Base-by-base conservation (phyloP, 192 early-diverging fungal genomes). In the Rhizoclosmatium sp. region DNA sequence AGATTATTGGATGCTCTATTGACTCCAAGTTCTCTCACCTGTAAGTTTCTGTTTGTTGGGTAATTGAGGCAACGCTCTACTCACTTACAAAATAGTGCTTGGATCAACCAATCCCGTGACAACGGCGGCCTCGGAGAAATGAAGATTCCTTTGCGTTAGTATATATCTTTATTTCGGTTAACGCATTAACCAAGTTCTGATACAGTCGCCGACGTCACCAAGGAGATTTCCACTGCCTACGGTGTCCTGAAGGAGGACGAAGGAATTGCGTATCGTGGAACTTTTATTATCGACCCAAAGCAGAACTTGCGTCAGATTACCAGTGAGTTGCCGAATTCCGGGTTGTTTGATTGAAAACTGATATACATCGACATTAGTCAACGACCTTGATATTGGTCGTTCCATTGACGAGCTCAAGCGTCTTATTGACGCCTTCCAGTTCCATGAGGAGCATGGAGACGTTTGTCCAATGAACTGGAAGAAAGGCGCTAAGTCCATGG, bases 11-110 rank as follows among this genome's bases (percentile, higher is more conserved):
- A 46, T 54, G 46, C 48, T 80, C 78, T 7, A 70, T 85, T 54
- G 81, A 80, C 68, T 93, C 89, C 70, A 91, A 93, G 76, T 95
- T 90, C 89, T 89, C 91, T 68, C 95, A 96, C 90, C 88, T 93
- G 81, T 76, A 42, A 66, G 75, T 42, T 14, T 49, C 51, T 12
- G 14, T 47, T 5, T n/a, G 48, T 71, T 12, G 3, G 19, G 23
- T 62, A 9, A 62, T 62, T 62, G 14, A 19, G 9, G 10, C 23
- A 19, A 12, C 51, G 51, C 51, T 71, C 56, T 56, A 14, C 48
- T 56, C 40, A 14, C 16, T 49, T 79, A 76, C 68, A 87, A 85
- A 54, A 82, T 86, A 40, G 90, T 60, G 85, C 85, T 14, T 91
- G 89, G 89, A 89, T 86, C 75, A 82, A 89, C 46, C 51, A 67